phyloP scores from a whole-genome alignment of 2,329 filamentous ascomycete species.

The Cyphellophora europaea region DNA sequence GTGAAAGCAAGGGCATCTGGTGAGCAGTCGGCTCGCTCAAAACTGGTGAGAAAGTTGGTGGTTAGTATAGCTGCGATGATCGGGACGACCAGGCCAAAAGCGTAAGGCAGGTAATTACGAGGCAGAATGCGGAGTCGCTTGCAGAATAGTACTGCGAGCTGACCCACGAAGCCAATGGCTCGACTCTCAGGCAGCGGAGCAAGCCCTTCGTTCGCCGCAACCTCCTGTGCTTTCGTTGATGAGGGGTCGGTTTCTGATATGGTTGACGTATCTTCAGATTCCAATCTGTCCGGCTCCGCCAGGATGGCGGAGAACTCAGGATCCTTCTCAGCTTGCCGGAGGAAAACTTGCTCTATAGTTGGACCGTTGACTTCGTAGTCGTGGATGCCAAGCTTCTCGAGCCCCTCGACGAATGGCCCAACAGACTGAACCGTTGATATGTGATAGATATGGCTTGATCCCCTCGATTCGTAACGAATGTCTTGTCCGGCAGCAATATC shows the following conservation, averaged over 20 bases:
- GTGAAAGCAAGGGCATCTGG: conserved; percentile 31
- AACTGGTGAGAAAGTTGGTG: conserved; percentile 59
- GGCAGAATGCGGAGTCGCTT: conserved; percentile 71
- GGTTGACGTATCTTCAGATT: neutral
- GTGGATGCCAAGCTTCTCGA: conserved; percentile 57
- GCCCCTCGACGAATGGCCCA: conserved; percentile 56
- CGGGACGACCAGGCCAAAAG: conserved; percentile 65
- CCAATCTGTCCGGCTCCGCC: neutral
- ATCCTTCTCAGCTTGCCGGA: conserved; percentile 70
- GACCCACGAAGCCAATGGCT: conserved; percentile 26
- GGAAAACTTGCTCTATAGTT: conserved; percentile 83
- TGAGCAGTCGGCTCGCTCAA: conserved; percentile 42
- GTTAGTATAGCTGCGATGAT: conserved; percentile 71
- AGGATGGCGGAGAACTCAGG: neutral
- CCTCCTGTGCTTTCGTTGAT: neutral
- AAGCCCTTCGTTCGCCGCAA: too few species aligned
- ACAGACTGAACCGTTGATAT: conserved; percentile 60
- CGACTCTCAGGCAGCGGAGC: conserved; percentile 14
- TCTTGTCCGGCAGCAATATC: conserved; percentile 31
- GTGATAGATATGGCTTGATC: conserved; percentile 61
- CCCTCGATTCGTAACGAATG: conserved; percentile 50
- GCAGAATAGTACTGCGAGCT: conserved; percentile 63
- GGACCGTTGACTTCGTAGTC: conserved; percentile 81
- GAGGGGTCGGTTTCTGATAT: neutral
- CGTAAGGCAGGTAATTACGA: conserved; percentile 66